A percentile compares a stretch with the other conserved stretches of the same genome.
These are phyloP conservation scores for Fusarium anguioides DNA, from an alignment of 2,329 filamentous ascomycete genomes.

Conservation along the genomic window DNA sequence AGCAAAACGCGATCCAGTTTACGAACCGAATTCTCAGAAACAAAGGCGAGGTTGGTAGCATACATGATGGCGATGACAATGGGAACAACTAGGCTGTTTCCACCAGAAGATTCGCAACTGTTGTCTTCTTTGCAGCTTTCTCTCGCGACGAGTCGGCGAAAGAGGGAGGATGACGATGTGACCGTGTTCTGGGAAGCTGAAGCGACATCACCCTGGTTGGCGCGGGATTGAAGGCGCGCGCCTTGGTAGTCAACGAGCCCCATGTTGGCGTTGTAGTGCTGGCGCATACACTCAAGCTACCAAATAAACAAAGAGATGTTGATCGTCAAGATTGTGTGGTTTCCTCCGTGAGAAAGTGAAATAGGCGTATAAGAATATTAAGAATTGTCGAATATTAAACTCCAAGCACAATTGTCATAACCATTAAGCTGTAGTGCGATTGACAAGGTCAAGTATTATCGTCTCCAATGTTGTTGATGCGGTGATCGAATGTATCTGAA, in stretches of 20 bases:
- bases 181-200: conserved; percentile 2
- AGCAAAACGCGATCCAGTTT: conserved; percentile 25
- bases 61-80: conserved; percentile 78
- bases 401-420: conserved; percentile 31
- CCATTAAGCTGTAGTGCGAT: conserved; percentile 38
- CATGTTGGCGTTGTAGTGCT: conserved; percentile 28
- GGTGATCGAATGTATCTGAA: conserved; percentile 23
- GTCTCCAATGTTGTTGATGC: conserved; percentile 29
- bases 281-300: conserved; percentile 22
- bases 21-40: conserved; percentile 3
- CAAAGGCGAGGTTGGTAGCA: conserved; percentile 52
- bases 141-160: conserved; percentile 38
- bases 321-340: conserved; percentile 6
- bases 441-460: conserved; percentile 21
- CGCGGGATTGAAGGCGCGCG: conserved; percentile 44
- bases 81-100: conserved; percentile 66
- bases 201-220: conserved; percentile 41
- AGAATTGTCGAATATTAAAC: conserved; percentile 35
- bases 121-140: conserved; percentile 46
- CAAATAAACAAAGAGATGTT: conserved; percentile 21
- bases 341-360: conserved; percentile 24
- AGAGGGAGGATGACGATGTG: conserved; percentile 19
- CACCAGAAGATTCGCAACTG: conserved; percentile 66
- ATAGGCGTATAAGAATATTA: conserved; percentile 32
- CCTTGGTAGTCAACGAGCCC: conserved; percentile 34